Evolutionary conservation across 2,329 filamentous ascomycete species (phyloP).

Genomic region (Aureobasidium sp.): DNA sequence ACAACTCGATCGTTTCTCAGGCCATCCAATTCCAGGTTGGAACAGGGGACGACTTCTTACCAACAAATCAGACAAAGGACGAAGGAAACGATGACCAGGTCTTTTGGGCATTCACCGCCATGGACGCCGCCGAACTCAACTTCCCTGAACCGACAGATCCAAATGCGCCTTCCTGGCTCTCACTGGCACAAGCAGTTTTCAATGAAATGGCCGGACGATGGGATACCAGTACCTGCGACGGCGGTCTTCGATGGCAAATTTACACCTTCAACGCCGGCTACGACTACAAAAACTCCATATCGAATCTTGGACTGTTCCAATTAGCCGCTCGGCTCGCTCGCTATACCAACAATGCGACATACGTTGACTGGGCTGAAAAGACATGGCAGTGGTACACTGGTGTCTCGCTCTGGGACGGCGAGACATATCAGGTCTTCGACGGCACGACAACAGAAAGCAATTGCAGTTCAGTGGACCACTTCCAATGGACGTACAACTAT

Average conservation of each 20-base stretch:
- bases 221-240: constrained; percentile 57
- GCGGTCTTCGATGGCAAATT: constrained; percentile 81
- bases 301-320: constrained; percentile 77
- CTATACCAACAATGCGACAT: constrained; percentile 41
- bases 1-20: constrained; percentile 32
- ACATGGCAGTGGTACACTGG: constrained; percentile 28
- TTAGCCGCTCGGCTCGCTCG: constrained; percentile 49
- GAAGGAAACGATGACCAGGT: constrained; percentile 53
- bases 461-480: constrained; percentile 35
- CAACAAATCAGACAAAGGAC: constrained; percentile 25
- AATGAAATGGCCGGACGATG: constrained; percentile 67
- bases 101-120: constrained; percentile 78
- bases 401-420: constrained; percentile 44
- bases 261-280: constrained; percentile 68
- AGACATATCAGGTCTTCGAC: constrained; percentile 34
- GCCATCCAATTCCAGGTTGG: constrained; percentile 35
- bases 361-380: constrained; percentile 51
- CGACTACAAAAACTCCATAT: constrained; percentile 74
- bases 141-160: constrained; percentile 52
- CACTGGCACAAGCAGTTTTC: constrained; percentile 68
- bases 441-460: constrained; percentile 35
- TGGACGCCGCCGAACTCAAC: constrained; percentile 67
- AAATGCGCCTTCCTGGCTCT: constrained; percentile 63
- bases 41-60: constrained; percentile 34
- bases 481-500: constrained; percentile 40